Evolutionary conservation across 176 grass and related monocot genomes (phyloP).

Genomic region (Triticum urartu): DNA sequence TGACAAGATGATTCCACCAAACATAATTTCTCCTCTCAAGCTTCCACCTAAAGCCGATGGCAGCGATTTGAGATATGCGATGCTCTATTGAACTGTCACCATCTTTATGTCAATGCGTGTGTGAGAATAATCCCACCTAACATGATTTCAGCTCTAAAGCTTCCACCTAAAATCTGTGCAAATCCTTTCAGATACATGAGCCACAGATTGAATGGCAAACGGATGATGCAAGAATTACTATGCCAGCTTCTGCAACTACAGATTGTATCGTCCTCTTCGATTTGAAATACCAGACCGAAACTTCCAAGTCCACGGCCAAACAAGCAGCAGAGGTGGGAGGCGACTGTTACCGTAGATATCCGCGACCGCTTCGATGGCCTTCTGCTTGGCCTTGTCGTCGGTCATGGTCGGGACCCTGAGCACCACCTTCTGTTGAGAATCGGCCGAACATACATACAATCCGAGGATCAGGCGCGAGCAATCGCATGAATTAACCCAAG

Average conservation of each 20-base stretch:
- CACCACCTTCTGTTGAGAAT: slow-evolving; percentile 69
- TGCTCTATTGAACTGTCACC: not conserved
- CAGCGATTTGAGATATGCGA: slow-evolving; percentile 3
- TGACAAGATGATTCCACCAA: not conserved
- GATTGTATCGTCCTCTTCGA: not conserved
- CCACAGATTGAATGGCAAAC: not conserved
- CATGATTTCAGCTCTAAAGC: slow-evolving; percentile 14
- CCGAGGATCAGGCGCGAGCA: not conserved
- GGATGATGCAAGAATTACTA: not conserved
- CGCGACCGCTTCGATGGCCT: slow-evolving; percentile 76
- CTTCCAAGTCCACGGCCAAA: not conserved
- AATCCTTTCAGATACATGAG: not conserved
- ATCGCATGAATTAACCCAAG: not conserved
- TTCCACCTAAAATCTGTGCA: not conserved
- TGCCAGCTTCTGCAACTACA: not conserved
- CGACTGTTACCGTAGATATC: slow-evolving; percentile 68
- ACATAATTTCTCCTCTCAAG: slow-evolving; percentile 9
- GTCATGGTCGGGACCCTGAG: slow-evolving; percentile 78
- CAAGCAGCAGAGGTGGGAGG: not conserved
- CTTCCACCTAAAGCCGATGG: not conserved
- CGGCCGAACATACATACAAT: not conserved
- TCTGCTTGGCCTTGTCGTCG: slow-evolving; percentile 87
- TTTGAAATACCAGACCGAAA: not conserved
- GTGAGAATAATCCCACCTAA: not conserved
- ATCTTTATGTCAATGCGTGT: not conserved